phyloP scores from a whole-genome alignment of 1,284 basidiomycete species.

The Ganoderma multipileum region DNA sequence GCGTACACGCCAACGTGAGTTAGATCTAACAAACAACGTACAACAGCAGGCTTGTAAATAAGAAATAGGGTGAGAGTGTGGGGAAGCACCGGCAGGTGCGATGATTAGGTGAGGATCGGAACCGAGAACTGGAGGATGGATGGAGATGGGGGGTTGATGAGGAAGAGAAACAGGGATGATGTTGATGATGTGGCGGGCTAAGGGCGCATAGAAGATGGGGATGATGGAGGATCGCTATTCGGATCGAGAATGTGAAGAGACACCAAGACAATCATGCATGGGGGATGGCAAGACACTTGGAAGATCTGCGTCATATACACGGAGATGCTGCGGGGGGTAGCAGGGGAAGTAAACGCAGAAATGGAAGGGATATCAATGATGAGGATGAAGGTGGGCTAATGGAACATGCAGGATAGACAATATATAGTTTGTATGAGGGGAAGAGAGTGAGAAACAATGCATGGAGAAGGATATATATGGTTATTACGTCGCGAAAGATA shows the following conservation, averaged over 20 bases:
- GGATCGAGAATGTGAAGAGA: neutral
- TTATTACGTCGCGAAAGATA: neutral
- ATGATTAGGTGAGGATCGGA: neutral
- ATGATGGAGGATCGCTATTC: neutral
- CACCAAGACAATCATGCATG: neutral
- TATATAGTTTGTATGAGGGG: neutral
- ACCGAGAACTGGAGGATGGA: neutral
- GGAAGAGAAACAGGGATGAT: conserved; percentile 2
- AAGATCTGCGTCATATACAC: neutral
- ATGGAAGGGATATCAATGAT: neutral
- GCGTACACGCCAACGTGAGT: neutral
- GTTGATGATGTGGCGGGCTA: neutral
- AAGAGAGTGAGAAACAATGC: neutral
- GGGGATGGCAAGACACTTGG: neutral
- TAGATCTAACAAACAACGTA: neutral
- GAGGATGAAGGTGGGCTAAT: neutral
- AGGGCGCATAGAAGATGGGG: neutral
- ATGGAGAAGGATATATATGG: neutral
- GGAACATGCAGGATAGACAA: neutral
- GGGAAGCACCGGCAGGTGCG: neutral
- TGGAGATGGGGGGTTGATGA: neutral
- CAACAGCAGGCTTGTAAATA: neutral
- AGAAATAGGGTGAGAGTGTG: neutral
- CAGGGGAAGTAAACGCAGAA: neutral
- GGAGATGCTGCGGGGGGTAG: neutral